Percentiles rank a stretch among this genome's conserved stretches.
Conservation (phyloP, 257 asterid species). For the Solanum arcanum region DNA sequence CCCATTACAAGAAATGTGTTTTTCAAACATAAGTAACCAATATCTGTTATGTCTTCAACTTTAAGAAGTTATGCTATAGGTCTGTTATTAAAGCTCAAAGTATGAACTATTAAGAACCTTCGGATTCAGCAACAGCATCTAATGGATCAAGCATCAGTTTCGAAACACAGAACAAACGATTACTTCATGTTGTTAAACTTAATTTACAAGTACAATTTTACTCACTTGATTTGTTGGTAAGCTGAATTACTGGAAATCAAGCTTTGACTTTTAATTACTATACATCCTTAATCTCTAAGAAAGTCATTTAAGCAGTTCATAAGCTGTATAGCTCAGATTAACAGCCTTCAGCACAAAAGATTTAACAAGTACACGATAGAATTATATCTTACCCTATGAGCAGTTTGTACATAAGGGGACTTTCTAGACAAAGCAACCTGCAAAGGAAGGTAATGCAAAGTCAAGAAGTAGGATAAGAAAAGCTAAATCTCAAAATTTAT, state of each 20-base stretch:
- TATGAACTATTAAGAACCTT: not conserved
- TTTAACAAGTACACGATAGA: not conserved
- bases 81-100: not conserved
- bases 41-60: not conserved
- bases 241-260: not conserved
- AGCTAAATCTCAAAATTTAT: not conserved
- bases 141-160: not conserved
- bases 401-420: constrained; percentile 97
- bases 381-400: constrained; percentile 74
- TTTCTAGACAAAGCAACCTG: constrained; percentile 98
- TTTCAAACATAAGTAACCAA: not conserved
- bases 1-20: not conserved
- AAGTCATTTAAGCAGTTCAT: not conserved
- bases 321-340: not conserved
- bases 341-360: not conserved
- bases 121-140: not conserved
- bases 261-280: not conserved
- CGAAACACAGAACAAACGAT: not conserved
- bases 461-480: not conserved
- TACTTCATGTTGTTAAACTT: not conserved
- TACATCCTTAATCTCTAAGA: not conserved
- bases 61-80: not conserved
- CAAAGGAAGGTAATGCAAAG: constrained; percentile 6
- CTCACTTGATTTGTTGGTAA: not conserved
- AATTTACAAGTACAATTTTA: not conserved